Conservation (phyloP, 176 grass and related monocot species). For the Musa beccarii region DNA sequence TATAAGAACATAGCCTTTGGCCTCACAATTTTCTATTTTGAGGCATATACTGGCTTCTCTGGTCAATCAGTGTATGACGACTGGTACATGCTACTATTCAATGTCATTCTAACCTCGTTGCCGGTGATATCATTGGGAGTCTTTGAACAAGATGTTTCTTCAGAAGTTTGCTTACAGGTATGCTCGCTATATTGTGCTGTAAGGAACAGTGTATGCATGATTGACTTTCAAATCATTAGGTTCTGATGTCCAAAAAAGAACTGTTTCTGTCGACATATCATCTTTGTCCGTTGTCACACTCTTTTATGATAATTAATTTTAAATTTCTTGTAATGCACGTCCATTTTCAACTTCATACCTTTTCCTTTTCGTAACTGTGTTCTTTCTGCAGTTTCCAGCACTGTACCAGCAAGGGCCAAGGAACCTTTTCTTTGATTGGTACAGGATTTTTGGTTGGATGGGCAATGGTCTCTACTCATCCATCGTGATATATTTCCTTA, state of each 20-base stretch:
- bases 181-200: neutral
- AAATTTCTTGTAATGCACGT: neutral
- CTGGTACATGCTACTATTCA: constrained; percentile 99
- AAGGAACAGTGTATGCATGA: neutral
- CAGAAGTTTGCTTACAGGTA: constrained; percentile 98
- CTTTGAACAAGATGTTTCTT: constrained; percentile 99
- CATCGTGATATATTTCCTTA: constrained; percentile 79
- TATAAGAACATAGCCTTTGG: constrained; percentile 99
- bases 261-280: neutral
- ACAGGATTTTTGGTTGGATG: constrained; percentile 94
- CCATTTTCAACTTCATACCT: neutral
- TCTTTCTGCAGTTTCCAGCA: constrained; percentile 72
- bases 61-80: constrained; percentile 99
- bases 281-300: neutral
- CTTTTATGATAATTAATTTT: neutral
- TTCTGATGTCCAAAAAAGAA: neutral
- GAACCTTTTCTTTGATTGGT: constrained; percentile 99
- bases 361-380: neutral
- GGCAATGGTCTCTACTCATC: constrained; percentile 91
- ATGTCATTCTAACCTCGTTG: constrained; percentile 89
- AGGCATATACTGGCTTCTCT: constrained; percentile 90
- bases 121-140: constrained; percentile 98
- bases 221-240: neutral
- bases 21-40: constrained; percentile 99
- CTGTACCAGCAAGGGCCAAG: constrained; percentile 94